phyloP scores from a whole-genome alignment of 106 monocot species.

The Iris macrosiphon region DNA sequence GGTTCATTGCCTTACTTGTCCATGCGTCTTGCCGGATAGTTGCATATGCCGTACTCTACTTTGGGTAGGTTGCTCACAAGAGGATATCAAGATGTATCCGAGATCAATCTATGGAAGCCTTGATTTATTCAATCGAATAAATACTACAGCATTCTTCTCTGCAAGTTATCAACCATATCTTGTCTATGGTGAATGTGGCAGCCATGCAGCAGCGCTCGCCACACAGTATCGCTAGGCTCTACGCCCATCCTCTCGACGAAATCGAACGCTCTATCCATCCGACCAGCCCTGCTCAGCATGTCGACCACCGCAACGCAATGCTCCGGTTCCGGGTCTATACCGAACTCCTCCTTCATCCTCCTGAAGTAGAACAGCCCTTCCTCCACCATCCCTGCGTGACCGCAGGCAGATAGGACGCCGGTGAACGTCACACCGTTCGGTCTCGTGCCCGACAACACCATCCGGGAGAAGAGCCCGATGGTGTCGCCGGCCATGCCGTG shows the following conservation, averaged over 20 bases:
- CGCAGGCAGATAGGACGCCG: constrained; percentile 17
- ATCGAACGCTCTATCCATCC: constrained; percentile 3
- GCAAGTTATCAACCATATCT: no score
- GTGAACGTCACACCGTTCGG: constrained; percentile 15
- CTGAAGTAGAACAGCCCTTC: constrained; percentile 13
- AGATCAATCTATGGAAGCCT: no score
- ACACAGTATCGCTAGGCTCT: constrained; percentile 7
- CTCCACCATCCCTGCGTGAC: constrained; percentile 17
- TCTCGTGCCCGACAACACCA: constrained; percentile 14
- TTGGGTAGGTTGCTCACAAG: no score
- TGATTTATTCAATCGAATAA: no score
- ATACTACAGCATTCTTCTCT: no score
- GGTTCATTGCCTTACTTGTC: no score
- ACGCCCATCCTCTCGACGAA: constrained; percentile 14
- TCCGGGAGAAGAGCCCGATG: constrained; percentile 27
- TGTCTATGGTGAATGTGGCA: constrained; percentile 26
- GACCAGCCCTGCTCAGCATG: constrained; percentile 19
- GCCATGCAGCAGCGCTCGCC: constrained; percentile 19
- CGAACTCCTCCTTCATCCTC: constrained; percentile 14
- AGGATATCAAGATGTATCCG: no score
- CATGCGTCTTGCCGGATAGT: no score
- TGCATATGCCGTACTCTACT: no score
- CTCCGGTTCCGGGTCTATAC: constrained; percentile 4
- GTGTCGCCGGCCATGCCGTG: constrained; percentile 42
- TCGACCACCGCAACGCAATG: constrained; percentile 43